Conservation (phyloP, 2,329 filamentous ascomycete species). For the Neopestalotiopsis sp. region DNA sequence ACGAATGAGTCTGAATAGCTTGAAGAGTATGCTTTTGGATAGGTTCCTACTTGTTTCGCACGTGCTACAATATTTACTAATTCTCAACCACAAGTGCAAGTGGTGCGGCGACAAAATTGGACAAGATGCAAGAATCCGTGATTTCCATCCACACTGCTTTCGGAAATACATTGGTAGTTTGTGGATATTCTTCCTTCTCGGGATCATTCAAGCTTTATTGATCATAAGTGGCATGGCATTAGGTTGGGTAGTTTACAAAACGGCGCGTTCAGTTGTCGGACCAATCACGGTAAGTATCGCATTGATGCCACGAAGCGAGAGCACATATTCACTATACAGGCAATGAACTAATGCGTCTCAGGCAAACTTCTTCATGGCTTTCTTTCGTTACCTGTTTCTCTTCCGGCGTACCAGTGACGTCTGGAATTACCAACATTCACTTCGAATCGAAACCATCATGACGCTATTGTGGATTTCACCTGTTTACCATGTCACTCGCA, state of each 20-base stretch:
- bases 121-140: background rate
- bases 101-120: background rate
- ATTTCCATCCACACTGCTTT: background rate
- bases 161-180: background rate
- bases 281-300: background rate
- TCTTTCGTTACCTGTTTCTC: background rate
- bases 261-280: background rate
- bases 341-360: background rate
- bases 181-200: conserved; percentile 1
- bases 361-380: background rate
- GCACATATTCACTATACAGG: background rate
- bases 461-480: background rate
- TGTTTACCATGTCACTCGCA: conserved; percentile 3
- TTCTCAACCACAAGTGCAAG: background rate
- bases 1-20: too few relatives aligned
- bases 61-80: background rate
- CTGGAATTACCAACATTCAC: conserved; percentile 10
- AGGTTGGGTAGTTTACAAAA: background rate
- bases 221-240: background rate
- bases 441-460: conserved; percentile 4
- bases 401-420: background rate
- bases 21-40: background rate
- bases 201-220: background rate
- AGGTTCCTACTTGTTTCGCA: background rate
- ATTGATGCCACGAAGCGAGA: background rate